These are phyloP conservation scores for Cicer chorassanicum DNA, from an alignment of 306 rosid species.

Conservation along the genomic window DNA sequence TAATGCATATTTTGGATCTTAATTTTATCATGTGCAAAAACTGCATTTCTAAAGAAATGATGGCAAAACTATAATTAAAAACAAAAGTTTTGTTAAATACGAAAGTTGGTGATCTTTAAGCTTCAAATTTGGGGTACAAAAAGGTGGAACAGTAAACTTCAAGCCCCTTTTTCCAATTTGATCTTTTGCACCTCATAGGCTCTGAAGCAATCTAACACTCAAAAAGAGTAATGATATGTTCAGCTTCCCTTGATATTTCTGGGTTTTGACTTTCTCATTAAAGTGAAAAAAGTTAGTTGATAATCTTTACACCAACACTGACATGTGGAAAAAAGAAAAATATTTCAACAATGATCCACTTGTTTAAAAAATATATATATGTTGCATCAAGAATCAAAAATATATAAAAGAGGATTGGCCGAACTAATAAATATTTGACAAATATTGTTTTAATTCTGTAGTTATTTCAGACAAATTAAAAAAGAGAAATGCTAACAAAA, in stretches of 20 bases:
- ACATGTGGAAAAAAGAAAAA: not conserved
- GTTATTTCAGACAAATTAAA: too few relatives aligned
- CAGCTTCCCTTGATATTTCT: not conserved
- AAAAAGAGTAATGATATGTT: not conserved
- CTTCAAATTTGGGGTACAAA: constrained; percentile 17
- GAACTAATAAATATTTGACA: too few relatives aligned
- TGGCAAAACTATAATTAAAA: not conserved
- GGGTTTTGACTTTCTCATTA: not conserved
- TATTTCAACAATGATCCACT: not conserved
- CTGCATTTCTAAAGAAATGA: not conserved
- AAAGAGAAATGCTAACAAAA: too few relatives aligned
- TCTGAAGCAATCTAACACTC: not conserved
- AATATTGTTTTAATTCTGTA: too few relatives aligned
- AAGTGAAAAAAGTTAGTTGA: not conserved
- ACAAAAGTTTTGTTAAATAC: not conserved
- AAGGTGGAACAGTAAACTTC: not conserved
- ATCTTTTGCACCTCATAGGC: not conserved
- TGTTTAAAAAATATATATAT: too few relatives aligned
- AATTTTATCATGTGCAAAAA: not conserved
- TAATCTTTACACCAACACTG: not conserved
- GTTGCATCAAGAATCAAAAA: too few relatives aligned
- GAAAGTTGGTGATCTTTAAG: not conserved
- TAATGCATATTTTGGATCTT: not conserved
- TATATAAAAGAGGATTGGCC: too few relatives aligned
- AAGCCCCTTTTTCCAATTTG: not conserved